These are phyloP conservation scores for Geotrichum klebahnii DNA, from an alignment of 1,139 yeast genomes.

Conservation along the genomic window DNA sequence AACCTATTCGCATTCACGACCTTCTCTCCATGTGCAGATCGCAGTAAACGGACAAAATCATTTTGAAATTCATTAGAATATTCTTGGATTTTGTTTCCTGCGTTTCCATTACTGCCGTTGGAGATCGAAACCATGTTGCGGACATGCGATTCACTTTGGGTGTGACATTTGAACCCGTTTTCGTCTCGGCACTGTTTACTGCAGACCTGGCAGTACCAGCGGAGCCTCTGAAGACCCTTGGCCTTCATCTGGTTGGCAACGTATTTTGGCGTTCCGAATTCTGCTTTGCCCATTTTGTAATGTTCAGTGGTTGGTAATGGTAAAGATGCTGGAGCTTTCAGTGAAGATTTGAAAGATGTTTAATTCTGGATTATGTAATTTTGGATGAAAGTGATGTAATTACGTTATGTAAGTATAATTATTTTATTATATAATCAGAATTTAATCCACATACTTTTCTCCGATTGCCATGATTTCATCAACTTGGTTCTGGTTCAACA, in stretches of 20 bases:
- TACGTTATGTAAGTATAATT: not conserved
- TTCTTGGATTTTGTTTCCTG: constrained; percentile 51
- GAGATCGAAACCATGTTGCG: constrained; percentile 47
- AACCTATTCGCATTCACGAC: constrained; percentile 74
- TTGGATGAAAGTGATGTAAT: not conserved
- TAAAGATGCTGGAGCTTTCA: too few species aligned
- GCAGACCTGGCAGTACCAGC: constrained; percentile 89
- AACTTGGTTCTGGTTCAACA: not conserved
- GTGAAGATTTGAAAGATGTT: too few species aligned
- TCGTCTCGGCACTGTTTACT: constrained; percentile 91
- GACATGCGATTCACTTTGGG: constrained; percentile 70
- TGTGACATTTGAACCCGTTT: constrained; percentile 89
- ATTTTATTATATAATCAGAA: not conserved
- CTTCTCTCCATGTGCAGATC: constrained; percentile 76
- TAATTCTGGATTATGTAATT: not conserved
- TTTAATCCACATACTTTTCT: not conserved
- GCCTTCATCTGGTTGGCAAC: constrained; percentile 75
- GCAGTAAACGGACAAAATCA: constrained; percentile 63
- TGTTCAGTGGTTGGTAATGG: too few species aligned
- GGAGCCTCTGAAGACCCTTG: constrained; percentile 77
- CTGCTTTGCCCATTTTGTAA: constrained; percentile 55
- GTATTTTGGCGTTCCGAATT: constrained; percentile 77
- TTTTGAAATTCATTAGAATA: constrained; percentile 58
- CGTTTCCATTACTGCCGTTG: constrained; percentile 45
- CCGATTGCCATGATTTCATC: not conserved